Percentiles rank a stretch among this genome's conserved stretches.
These are phyloP conservation scores for Terfezia boudieri DNA, from an alignment of 495 filamentous ascomycete genomes.

Conservation along the genomic window DNA sequence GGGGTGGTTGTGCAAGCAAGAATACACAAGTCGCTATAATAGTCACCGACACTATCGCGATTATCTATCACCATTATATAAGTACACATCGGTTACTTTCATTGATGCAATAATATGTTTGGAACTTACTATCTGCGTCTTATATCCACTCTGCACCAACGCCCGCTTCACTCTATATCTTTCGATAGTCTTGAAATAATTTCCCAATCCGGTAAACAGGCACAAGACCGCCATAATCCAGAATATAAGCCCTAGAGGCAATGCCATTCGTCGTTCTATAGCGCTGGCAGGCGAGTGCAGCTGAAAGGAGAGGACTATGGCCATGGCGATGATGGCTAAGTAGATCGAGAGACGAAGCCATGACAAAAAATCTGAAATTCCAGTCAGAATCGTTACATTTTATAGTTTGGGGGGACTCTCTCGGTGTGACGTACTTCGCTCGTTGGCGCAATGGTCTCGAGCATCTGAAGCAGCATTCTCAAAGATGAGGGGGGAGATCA, in stretches of 20 bases:
- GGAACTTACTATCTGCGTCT: constrained; percentile 55
- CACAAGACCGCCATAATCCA: constrained; percentile 61
- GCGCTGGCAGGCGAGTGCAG: constrained; percentile 46
- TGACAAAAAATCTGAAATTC: constrained; percentile 46
- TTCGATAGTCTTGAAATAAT: constrained; percentile 57
- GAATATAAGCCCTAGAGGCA: constrained; percentile 73
- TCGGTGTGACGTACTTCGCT: constrained; percentile 34
- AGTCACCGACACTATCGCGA: constrained; percentile 49
- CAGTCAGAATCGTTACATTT: not conserved
- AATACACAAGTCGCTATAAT: constrained; percentile 52
- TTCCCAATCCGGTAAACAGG: constrained; percentile 52
- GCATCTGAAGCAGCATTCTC: constrained; percentile 76
- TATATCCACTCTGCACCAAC: constrained; percentile 83
- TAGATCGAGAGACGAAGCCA: constrained; percentile 83
- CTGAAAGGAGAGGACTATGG: constrained; percentile 84
- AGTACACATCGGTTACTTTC: not conserved
- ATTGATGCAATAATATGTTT: not conserved
- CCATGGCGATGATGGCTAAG: constrained; percentile 68
- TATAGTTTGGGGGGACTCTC: not conserved
- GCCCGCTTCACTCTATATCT: constrained; percentile 58
- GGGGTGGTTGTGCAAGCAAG: not conserved
- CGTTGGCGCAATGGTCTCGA: constrained; percentile 59
- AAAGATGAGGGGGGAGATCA: constrained; percentile 62
- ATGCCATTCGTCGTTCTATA: constrained; percentile 50
- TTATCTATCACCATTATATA: constrained; percentile 26